A percentile compares a stretch with the other conserved stretches of the same genome.
phyloP scores from a whole-genome alignment of 371 early-diverging fungal species.

The Globomyces sp. region DNA sequence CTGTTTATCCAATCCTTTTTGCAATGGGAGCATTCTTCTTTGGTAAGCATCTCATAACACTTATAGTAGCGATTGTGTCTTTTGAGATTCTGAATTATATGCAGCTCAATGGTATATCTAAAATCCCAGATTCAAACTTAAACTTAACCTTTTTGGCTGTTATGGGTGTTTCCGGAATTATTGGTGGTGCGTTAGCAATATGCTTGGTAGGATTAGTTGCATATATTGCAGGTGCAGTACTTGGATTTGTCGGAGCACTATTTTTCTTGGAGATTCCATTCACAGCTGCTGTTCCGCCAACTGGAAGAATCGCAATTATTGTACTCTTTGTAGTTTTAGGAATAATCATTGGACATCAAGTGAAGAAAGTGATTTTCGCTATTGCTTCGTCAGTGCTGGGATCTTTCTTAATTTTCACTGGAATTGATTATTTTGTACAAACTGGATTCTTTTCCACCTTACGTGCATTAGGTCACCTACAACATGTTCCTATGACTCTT shows the following conservation, averaged over 20 bases:
- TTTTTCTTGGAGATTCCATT: constrained; percentile 6
- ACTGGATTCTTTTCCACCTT: constrained; percentile 14
- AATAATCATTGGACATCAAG: not conserved
- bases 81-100: not conserved
- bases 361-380: constrained; percentile 12
- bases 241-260: not conserved
- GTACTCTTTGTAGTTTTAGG: constrained; percentile 10
- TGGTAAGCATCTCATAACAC: not conserved
- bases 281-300: not conserved
- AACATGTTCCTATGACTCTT: not conserved
- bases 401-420: constrained; percentile 7
- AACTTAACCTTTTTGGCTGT: not conserved
- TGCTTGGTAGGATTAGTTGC: not conserved
- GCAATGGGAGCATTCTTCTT: not conserved
- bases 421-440: constrained; percentile 14
- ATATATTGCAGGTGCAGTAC: not conserved
- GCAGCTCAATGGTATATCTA: not conserved
- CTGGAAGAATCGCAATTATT: not conserved
- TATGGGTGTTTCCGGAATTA: not conserved
- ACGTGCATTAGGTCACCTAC: not conserved
- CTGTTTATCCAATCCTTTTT: constrained; percentile 11
- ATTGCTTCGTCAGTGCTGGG: constrained; percentile 15
- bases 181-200: constrained; percentile 3
- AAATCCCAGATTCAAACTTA: not conserved
- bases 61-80: not conserved